A percentile compares a stretch with the other conserved stretches of the same genome.
These are phyloP conservation scores for Byssothecium circinans DNA, from an alignment of 2,329 filamentous ascomycete species.

Conservation along the genomic window DNA sequence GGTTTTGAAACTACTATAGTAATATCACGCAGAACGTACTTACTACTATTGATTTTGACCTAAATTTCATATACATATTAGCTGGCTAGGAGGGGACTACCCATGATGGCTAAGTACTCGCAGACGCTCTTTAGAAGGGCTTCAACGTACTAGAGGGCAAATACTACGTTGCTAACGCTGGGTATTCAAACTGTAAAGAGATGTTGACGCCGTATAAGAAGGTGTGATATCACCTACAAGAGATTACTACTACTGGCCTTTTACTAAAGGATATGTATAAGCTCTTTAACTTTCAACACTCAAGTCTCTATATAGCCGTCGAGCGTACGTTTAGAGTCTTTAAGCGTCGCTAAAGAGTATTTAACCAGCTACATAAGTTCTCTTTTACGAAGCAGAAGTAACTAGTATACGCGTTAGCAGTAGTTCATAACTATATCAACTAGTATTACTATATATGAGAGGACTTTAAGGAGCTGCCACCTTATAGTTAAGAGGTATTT, in stretches of 20 bases:
- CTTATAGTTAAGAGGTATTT: too few species aligned
- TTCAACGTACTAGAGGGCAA: neutral
- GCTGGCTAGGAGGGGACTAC: slow-evolving; percentile 1
- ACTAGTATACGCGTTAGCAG: slow-evolving; percentile 2
- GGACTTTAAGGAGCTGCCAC: slow-evolving; percentile 2
- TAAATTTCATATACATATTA: slow-evolving; percentile 5
- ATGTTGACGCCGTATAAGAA: neutral
- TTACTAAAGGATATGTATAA: neutral
- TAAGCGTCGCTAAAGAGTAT: neutral
- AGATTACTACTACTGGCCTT: neutral
- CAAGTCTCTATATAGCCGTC: neutral
- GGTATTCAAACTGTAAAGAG: neutral
- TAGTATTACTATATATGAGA: neutral
- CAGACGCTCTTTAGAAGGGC: neutral
- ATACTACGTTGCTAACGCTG: slow-evolving; percentile 4
- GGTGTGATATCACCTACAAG: neutral
- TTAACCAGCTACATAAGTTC: slow-evolving; percentile 2
- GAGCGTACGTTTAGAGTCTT: slow-evolving; percentile 5
- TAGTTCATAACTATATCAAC: slow-evolving; percentile 3
- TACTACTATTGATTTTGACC: slow-evolving; percentile 2
- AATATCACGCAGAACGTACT: slow-evolving; percentile 1
- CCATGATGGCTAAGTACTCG: neutral
- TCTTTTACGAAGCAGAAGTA: neutral
- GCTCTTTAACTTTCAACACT: slow-evolving; percentile 5
- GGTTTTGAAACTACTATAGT: slow-evolving; percentile 1